phyloP scores from a whole-genome alignment of 1,284 basidiomycete species.

The Heterobasidion irregulare region DNA sequence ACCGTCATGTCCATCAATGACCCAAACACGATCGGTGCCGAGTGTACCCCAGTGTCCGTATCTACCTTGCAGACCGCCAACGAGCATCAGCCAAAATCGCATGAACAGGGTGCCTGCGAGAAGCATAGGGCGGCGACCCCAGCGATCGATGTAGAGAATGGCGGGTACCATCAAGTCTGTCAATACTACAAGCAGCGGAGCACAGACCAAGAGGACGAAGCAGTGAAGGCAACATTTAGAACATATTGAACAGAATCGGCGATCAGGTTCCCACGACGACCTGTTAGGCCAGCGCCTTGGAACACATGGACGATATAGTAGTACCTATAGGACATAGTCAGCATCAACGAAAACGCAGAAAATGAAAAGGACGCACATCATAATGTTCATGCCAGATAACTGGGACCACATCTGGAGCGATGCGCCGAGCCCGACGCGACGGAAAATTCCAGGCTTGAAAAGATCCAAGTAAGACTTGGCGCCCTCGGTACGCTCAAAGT shows the following conservation, averaged over 20 bases:
- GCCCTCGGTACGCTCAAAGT: conserved; percentile 62
- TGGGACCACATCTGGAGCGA: conserved; percentile 41
- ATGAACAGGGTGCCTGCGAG: conserved; percentile 56
- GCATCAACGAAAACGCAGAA: not conserved
- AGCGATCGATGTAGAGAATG: conserved; percentile 69
- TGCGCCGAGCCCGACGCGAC: conserved; percentile 34
- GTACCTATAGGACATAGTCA: conserved; percentile 37
- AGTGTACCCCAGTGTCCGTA: conserved; percentile 56
- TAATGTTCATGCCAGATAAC: conserved; percentile 40
- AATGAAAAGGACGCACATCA: conserved; percentile 45
- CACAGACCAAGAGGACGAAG: conserved; percentile 11
- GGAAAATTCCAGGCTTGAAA: conserved; percentile 36
- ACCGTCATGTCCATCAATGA: conserved; percentile 43
- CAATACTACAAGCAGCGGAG: not conserved
- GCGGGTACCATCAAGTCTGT: conserved; percentile 39
- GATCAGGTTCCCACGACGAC: conserved; percentile 61
- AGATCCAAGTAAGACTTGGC: conserved; percentile 67
- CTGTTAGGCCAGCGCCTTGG: conserved; percentile 67
- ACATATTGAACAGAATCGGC: conserved; percentile 76
- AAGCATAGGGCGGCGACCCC: conserved; percentile 75
- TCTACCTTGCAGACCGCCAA: conserved; percentile 63
- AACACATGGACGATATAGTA: conserved; percentile 76
- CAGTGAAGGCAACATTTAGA: conserved; percentile 61
- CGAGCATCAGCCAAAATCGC: conserved; percentile 71
- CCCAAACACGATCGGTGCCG: conserved; percentile 42